Evolutionary conservation across 371 early-diverging fungal species (phyloP), one percentile per base, ranked within the genome.

Genomic region (Funneliformis caledonium): DNA sequence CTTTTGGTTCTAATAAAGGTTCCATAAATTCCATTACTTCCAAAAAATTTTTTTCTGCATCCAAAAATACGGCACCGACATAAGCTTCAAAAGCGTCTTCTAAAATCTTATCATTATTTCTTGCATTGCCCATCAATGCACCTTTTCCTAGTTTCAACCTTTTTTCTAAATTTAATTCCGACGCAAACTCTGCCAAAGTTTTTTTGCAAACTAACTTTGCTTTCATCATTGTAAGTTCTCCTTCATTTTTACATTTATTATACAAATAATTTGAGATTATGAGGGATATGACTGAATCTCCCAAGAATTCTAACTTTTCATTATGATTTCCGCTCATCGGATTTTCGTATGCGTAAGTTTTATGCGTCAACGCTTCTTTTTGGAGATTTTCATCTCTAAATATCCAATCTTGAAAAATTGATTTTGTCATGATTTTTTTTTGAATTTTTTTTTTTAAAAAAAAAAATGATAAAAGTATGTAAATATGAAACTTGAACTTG

Each of bases 51-150:
- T 60, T 42, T 2, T n/a, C 43, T 11, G 26, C 6, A 10, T 76
- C 76, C 59, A 59, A 62, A 76, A 43, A 62, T 37, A 76, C 12
- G 19, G 76, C 76, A 43, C 76, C 76, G 31, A 76, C 45, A 37
- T 61, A 61, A 37, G 76, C 76, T 62, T 76, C 76, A n/a, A 76
- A 76, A 8, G 76, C 16, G 43, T 76, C 76, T 16, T 76, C 76
- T 47, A 76, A 45, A 43, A 56, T n/a, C 47, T 60, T 76, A 9
- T 76, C 76, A 42, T 42, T 76, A 37, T 42, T 45, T 61, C 76
- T 62, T 26, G 22, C 31, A 56, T 43, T 43, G 6, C 26, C 3
- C 2, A 1, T 6, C 6, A 31, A 22, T 0, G 72, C 59, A 42
- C 59, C 76, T 19, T 19, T 31, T 10, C 59, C 76, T n/a, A 76